These are phyloP conservation scores for Xanthoceras sorbifolium DNA, from an alignment of 345 rosid species.

Conservation along the genomic window DNA sequence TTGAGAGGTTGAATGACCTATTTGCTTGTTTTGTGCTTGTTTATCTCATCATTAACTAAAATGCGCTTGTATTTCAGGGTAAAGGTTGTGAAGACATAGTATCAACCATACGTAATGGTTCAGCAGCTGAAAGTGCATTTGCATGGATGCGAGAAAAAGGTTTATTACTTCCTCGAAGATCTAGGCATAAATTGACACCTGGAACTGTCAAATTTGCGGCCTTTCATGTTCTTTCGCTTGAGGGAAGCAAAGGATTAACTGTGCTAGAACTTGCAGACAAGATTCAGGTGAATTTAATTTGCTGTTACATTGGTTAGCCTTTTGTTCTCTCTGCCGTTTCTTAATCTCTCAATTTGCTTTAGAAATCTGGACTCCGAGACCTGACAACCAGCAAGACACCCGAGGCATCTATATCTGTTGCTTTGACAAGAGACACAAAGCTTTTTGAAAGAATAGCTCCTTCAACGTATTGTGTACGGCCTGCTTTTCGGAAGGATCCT, in stretches of 20 bases:
- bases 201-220: conserved; percentile 99
- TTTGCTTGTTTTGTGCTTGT: neutral
- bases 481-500: conserved; percentile 93
- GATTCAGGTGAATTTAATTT: conserved; percentile 71
- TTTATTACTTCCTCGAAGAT: conserved; percentile 79
- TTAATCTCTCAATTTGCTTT: conserved; percentile 18
- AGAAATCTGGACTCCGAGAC: conserved; percentile 99
- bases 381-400: conserved; percentile 97
- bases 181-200: conserved; percentile 98
- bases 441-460: conserved; percentile 99
- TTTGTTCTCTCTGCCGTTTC: conserved; percentile 1
- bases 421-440: conserved; percentile 96
- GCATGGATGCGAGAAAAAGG: conserved; percentile 93
- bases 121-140: conserved; percentile 97
- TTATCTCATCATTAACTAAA: conserved; percentile 13
- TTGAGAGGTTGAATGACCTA: neutral
- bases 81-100: conserved; percentile 73
- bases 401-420: conserved; percentile 99
- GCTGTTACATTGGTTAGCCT: conserved; percentile 9
- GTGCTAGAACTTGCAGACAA: conserved; percentile 94
- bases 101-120: conserved; percentile 88
- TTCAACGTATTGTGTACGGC: conserved; percentile 92
- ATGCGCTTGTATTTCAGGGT: conserved; percentile 48
- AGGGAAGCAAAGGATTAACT: conserved; percentile 92
- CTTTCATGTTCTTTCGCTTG: conserved; percentile 97